A percentile compares a stretch with the other conserved stretches of the same genome.
These are phyloP conservation scores for Ganoderma sp. DNA, from an alignment of 1,284 basidiomycete species.

Conservation along the genomic window DNA sequence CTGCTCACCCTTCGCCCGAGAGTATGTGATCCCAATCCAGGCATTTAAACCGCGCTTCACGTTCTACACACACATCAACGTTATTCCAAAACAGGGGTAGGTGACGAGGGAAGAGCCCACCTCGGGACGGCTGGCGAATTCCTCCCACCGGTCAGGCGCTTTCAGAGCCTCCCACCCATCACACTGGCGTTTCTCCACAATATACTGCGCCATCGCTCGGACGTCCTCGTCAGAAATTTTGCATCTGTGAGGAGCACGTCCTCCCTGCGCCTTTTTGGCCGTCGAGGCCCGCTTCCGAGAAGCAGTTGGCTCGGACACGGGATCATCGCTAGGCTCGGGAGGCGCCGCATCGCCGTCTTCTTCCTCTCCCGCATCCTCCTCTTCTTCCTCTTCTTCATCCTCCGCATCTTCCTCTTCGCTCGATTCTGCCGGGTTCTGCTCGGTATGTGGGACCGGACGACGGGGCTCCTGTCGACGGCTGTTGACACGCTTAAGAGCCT, in stretches of 20 bases:
- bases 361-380: background rate
- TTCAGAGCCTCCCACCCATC: background rate
- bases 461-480: background rate
- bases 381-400: background rate
- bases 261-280: background rate
- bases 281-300: background rate
- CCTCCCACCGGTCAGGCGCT: slow-evolving; percentile 15
- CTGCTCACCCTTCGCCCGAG: background rate
- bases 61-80: background rate
- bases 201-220: slow-evolving; percentile 15
- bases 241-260: background rate
- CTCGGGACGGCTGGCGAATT: slow-evolving; percentile 20
- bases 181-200: slow-evolving; percentile 12
- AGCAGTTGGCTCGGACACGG: background rate
- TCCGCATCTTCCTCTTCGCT: slow-evolving; percentile 2
- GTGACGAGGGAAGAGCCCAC: slow-evolving; percentile 2
- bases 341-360: background rate
- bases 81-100: too few species aligned
- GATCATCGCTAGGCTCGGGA: background rate
- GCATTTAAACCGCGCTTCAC: background rate
- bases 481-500: background rate
- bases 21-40: slow-evolving; percentile 3
- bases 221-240: slow-evolving; percentile 20
- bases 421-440: background rate
- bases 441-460: background rate